Evolutionary conservation across 2,329 filamentous ascomycete genomes (phyloP).

Genomic region (Fusarium sp.): DNA sequence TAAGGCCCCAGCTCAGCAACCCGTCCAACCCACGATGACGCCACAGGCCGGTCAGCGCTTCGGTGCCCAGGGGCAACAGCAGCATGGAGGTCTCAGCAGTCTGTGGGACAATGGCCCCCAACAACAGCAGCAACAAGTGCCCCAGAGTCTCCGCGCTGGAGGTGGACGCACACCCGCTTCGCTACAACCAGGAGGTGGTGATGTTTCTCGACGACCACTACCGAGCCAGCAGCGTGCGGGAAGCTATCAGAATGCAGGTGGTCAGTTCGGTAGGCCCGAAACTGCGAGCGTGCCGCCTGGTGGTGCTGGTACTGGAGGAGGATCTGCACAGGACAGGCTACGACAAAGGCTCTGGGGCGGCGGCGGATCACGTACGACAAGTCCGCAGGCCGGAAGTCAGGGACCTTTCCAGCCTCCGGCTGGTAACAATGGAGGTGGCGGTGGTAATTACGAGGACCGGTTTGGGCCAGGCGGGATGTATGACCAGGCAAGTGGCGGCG

Average conservation of each 20-base stretch:
- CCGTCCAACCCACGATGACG: slow-evolving; percentile 64
- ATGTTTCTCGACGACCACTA: slow-evolving; percentile 52
- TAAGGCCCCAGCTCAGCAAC: slow-evolving; percentile 67
- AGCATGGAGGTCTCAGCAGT: slow-evolving; percentile 61
- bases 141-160: slow-evolving; percentile 60
- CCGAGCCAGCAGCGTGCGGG: slow-evolving; percentile 58
- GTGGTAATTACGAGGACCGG: slow-evolving; percentile 58
- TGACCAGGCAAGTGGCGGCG: slow-evolving; percentile 55
- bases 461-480: slow-evolving; percentile 61
- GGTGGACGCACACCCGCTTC: slow-evolving; percentile 51
- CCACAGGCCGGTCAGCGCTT: slow-evolving; percentile 66
- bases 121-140: slow-evolving; percentile 48
- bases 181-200: slow-evolving; percentile 44
- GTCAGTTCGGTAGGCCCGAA: slow-evolving; percentile 31
- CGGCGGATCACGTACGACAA: slow-evolving; percentile 66
- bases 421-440: slow-evolving; percentile 46
- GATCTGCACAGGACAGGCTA: slow-evolving; percentile 82
- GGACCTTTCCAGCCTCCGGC: slow-evolving; percentile 62
- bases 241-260: slow-evolving; percentile 74
- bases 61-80: slow-evolving; percentile 56
- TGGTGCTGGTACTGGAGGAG: slow-evolving; percentile 48
- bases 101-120: slow-evolving; percentile 65
- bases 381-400: slow-evolving; percentile 56
- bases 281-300: slow-evolving; percentile 47
- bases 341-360: slow-evolving; percentile 82